These are phyloP conservation scores for Calonectria pseudoreteaudii DNA, from an alignment of 2,329 filamentous ascomycete genomes.

Conservation along the genomic window DNA sequence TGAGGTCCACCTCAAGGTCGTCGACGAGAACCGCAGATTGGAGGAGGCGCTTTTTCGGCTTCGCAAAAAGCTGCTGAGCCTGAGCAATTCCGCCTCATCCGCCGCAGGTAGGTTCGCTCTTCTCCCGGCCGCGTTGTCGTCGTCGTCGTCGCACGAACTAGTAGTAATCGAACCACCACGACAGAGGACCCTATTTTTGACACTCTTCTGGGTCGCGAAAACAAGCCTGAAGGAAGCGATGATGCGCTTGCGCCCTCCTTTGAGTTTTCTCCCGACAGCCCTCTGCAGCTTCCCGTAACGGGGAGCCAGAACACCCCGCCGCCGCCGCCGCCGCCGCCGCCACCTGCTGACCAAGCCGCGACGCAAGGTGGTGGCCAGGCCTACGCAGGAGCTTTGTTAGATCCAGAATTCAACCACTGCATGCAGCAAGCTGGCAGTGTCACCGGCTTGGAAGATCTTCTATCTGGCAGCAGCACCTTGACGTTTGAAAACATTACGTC, in stretches of 20 bases:
- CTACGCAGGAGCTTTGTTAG: neutral
- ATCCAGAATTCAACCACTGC: neutral
- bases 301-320: neutral
- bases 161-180: neutral
- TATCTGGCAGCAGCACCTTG: neutral
- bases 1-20: slow-evolving; percentile 3
- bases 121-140: too few relatives aligned
- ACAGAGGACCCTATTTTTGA: slow-evolving; percentile 1
- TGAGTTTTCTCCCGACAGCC: neutral
- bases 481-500: neutral
- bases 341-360: neutral
- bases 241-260: neutral
- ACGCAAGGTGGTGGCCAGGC: neutral
- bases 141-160: neutral
- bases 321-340: too few relatives aligned
- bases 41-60: neutral
- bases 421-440: neutral
- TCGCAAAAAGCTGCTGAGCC: neutral
- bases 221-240: neutral
- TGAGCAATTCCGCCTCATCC: slow-evolving; percentile 3
- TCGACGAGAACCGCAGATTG: slow-evolving; percentile 2
- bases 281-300: neutral
- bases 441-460: neutral
- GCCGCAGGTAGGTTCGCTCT: neutral
- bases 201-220: neutral